Evolutionary conservation across 345 rosid genomes (phyloP).

Genomic region (Acer campestre): DNA sequence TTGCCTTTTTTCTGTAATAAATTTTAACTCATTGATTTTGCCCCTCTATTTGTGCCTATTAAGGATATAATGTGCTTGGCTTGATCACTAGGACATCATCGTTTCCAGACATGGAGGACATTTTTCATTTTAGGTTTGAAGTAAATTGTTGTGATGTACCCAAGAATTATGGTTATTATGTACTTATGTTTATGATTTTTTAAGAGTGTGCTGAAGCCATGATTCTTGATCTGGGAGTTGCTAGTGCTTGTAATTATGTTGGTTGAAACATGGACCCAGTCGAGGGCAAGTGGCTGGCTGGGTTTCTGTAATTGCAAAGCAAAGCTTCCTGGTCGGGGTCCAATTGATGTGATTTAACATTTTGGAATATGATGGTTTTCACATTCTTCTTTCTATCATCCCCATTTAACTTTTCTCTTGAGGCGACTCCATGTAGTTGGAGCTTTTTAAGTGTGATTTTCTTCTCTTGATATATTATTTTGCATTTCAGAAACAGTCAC

Average conservation of each 20-base stretch:
- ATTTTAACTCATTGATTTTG: background rate
- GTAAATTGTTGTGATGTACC: background rate
- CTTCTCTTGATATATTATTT: no score
- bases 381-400: background rate
- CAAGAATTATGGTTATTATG: no score
- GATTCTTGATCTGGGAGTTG: background rate
- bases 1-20: background rate
- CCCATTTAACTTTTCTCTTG: no score
- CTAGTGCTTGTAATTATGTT: background rate
- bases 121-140: no score
- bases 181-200: no score
- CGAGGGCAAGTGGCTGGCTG: background rate
- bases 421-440: no score
- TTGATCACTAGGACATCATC: background rate
- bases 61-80: background rate
- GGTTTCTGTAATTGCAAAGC: background rate
- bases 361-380: background rate
- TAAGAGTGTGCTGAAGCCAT: no score
- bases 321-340: background rate
- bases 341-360: background rate
- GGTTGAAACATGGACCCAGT: background rate
- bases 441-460: no score
- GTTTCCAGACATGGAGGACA: background rate
- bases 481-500: no score
- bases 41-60: background rate